phyloP scores from a whole-genome alignment of 192 early-diverging fungal species.

The Coemansia sp. region DNA sequence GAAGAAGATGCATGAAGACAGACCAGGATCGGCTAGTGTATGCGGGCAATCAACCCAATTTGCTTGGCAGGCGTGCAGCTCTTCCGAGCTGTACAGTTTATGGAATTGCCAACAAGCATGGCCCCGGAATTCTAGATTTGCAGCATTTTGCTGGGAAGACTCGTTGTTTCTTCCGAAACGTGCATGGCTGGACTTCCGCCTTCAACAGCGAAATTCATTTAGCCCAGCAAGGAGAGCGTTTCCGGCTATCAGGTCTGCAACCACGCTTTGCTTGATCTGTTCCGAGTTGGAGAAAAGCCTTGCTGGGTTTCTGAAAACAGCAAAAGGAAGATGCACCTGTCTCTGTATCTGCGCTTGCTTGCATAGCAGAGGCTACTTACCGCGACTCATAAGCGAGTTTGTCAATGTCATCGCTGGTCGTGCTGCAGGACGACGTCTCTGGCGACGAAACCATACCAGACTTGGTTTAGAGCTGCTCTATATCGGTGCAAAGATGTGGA shows the following conservation, averaged over 20 bases:
- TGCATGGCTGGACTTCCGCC: too few relatives aligned
- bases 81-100: not conserved
- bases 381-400: not conserved
- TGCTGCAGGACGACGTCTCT: slow-evolving; percentile 6
- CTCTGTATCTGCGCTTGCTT: not conserved
- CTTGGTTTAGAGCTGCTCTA: slow-evolving; percentile 7
- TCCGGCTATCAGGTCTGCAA: too few relatives aligned
- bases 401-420: slow-evolving; percentile 7
- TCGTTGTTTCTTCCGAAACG: not conserved
- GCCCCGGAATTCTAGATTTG: not conserved
- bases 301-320: too few relatives aligned
- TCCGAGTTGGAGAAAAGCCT: too few relatives aligned
- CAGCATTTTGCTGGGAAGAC: not conserved
- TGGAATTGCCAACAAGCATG: slow-evolving; percentile 3
- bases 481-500: not conserved
- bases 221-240: too few relatives aligned
- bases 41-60: slow-evolving; percentile 10
- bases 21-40: slow-evolving; percentile 4
- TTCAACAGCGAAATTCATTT: too few relatives aligned
- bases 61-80: not conserved
- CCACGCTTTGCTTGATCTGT: too few relatives aligned
- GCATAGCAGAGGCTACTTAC: not conserved
- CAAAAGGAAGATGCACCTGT: too few relatives aligned
- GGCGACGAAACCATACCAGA: not conserved
- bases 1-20: not conserved